A percentile compares a stretch with the other conserved stretches of the same genome.
phyloP scores from a whole-genome alignment of 2,329 filamentous ascomycete species.

The Ambrosiella xylebori region DNA sequence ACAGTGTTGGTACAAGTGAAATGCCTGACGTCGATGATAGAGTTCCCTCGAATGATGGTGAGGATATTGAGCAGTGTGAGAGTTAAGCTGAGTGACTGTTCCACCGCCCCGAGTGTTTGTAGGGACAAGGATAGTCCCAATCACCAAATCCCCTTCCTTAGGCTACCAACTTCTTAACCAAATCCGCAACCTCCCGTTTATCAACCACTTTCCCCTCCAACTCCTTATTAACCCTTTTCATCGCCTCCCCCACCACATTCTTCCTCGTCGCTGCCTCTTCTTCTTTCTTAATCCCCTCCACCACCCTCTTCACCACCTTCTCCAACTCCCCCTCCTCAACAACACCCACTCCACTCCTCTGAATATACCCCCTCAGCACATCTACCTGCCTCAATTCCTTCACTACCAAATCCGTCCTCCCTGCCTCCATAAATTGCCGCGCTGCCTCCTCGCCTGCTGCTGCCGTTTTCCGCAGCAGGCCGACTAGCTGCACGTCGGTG shows the following conservation, averaged over 20 bases:
- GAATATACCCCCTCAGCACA: conserved; percentile 49
- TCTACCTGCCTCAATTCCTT: conserved; percentile 51
- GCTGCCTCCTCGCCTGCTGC: conserved; percentile 40
- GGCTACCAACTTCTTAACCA: conserved; percentile 35
- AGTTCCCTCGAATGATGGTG: background rate
- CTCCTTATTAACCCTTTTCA: conserved; percentile 40
- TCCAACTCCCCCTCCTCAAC: conserved; percentile 42
- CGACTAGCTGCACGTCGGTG: conserved; percentile 52
- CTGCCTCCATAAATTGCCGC: conserved; percentile 45
- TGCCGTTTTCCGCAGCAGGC: conserved; percentile 47
- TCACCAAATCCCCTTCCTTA: background rate
- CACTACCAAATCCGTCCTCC: conserved; percentile 49
- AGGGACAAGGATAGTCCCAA: background rate
- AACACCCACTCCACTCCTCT: conserved; percentile 39
- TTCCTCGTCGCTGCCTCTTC: conserved; percentile 26
- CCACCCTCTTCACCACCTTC: conserved; percentile 31
- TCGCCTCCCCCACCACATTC: conserved; percentile 38
- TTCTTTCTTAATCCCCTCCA: conserved; percentile 32
- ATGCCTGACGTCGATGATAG: background rate
- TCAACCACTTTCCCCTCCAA: conserved; percentile 49
- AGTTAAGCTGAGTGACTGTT: background rate
- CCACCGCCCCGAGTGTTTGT: no score
- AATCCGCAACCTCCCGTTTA: conserved; percentile 38
- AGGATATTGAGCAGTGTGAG: background rate
- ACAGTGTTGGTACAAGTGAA: conserved; percentile 5